Base-by-base conservation (phyloP, 2,329 filamentous ascomycete genomes). In the Paracoccidioides lutzii region DNA sequence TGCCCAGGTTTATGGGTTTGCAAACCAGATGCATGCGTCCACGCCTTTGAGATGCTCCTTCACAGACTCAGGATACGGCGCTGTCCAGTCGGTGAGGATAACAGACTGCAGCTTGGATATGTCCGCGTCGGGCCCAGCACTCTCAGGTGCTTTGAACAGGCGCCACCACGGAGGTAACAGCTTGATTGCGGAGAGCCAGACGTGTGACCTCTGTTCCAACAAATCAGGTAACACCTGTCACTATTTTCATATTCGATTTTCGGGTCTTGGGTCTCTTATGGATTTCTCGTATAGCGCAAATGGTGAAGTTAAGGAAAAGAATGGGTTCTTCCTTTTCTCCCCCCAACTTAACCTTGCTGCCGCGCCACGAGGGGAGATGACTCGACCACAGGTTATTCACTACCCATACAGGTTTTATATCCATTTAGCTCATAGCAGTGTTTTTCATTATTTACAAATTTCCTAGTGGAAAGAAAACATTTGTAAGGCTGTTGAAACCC, bases 191-290 rank as follows among this genome's bases (percentile, higher is more conserved):
- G 54, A 84, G 73, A 62, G 76, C 78, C 60, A 78, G 74, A 7
- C 69, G 65, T 53, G 83, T 72, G 35, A 82, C 72, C 61, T 78
- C 76, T 35, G 69, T 63, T 55, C 81, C 81, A 55, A 82, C 74
- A 61, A 76, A 75, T 59, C 81, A 81, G n/a, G 80, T 84, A 28
- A 72, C 71, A 50, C 81, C 81, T 5, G 78, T 75, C 57, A 84
- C 76, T 61, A 83, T 70, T 64, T 83, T 82, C 80, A 83, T 82
- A 8, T 9, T 45, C 43, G 9, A 14, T 22, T 14, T 45, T 14
- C 7, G 28, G 42, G 15, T 9, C 42, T 43, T 22, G n/a, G 42
- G 42, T n/a, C 14, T 43, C 22, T 9, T 43, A 14, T 4, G 9
- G 43, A n/a, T 41, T 41, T 14, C 14, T 3, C 5, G 15, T 41